Base-by-base conservation (phyloP, 192 early-diverging fungal species). In the Coemansia sp. region DNA sequence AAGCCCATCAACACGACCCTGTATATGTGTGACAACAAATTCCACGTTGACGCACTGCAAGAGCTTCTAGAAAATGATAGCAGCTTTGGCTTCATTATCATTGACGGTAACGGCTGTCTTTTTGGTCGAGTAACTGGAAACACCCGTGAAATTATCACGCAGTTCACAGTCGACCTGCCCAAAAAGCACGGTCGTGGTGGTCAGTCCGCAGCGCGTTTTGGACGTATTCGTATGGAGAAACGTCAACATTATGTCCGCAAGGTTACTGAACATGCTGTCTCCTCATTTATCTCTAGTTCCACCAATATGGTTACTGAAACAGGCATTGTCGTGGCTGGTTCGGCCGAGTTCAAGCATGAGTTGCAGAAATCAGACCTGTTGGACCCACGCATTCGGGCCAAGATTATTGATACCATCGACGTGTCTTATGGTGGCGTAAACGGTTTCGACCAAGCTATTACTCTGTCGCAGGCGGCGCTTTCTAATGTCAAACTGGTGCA, bases 161-260 rank as follows among this genome's bases (percentile, higher is more conserved):
- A 95, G 80, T 87, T 98, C 64, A 80, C 89, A 18, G 97, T 97
- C 50, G 95, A 97, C 78, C 74, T 98, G 81, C 97, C 97, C 74
- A 98, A 98, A 87, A 97, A 98, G 92, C 95, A 98, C 89, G 95
- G 95, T 62, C 94, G 95, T 86, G 97, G 97, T 89, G 97, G 95
- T 89, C 97, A 97, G 84, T 98, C 97, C 16, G 95, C 97, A 22
- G 85, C 95, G 76, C 95, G 97, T 92, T 98, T 98, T 81, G 91
- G 93, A 5, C 97, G 95, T 90, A 87, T 98, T 71, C 92, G 97
- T 79, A 92, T 93, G 62, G 97, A 97, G 82, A 95, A 95, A 81
- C 93, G 97, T 57, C 95, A 97, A 88, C 94, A 98, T 82, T 98
- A 98, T 70, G 92, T 98, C 61, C 91, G 95, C 60, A 98, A 98